Evolutionary conservation across 108 stramenopile species (phyloP).

Genomic region (Cyclotella choctawhatcheeana): DNA sequence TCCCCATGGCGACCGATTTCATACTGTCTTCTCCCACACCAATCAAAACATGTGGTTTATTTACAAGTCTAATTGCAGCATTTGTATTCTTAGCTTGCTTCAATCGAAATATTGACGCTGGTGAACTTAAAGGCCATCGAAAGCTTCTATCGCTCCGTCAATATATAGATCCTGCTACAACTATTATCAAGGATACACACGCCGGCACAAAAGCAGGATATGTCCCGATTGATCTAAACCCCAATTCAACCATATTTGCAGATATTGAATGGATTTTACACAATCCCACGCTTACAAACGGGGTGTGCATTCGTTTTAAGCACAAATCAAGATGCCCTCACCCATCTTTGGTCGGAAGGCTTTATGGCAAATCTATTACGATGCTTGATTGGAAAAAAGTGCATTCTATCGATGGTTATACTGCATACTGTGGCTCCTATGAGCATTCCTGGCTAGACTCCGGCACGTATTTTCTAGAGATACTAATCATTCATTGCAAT

Average conservation of each 20-base stretch:
- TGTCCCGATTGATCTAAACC: slow-evolving; percentile 13
- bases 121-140: too few species aligned
- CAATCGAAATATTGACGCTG: too few species aligned
- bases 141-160: too few species aligned
- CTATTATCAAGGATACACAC: too few species aligned
- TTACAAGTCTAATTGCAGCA: too few species aligned
- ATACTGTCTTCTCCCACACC: too few species aligned
- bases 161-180: too few species aligned
- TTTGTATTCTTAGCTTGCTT: too few species aligned
- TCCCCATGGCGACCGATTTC: too few species aligned
- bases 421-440: slow-evolving; percentile 8
- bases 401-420: neutral
- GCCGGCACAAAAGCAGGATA: too few species aligned
- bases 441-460: neutral
- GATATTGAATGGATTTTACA: neutral
- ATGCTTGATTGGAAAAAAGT: slow-evolving; percentile 1
- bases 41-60: too few species aligned
- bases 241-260: neutral
- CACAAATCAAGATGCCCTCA: slow-evolving; percentile 5
- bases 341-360: neutral
- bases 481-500: slow-evolving; percentile 20
- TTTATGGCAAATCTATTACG: neutral
- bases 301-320: neutral
- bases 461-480: slow-evolving; percentile 8
- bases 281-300: neutral